Base-by-base conservation (phyloP, 2,329 filamentous ascomycete genomes). In the Zasmidium cellare region DNA sequence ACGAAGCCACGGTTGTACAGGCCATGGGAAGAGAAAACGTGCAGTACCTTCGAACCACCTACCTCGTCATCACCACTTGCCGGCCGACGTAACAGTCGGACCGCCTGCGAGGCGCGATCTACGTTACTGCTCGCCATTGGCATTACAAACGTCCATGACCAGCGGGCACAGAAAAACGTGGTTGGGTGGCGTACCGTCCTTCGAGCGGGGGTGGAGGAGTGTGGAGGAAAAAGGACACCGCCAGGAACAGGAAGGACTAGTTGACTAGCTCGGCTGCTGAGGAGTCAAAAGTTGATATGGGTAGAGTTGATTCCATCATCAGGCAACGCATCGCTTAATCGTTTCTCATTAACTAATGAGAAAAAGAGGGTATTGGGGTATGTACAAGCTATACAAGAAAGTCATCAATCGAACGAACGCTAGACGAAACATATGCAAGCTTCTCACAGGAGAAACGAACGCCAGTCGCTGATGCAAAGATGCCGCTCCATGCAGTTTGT, bases 341-440 rank as follows among this genome's bases (percentile, higher is more conserved):
- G 31, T 52, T 52, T 19, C 50, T 52, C 35, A 14, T 52, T 28
- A 28, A 19, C 35, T 55, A 20, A n/a, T 31, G 14, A 11, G 18
- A 23, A 56, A 23, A 44, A n/a, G n/a, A n/a, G n/a, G n/a, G n/a
- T n/a, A n/a, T n/a, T n/a, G n/a, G 48, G 50, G 38, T 52, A 52
- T 57, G 1, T 48, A 57, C 48, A 57, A n/a, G 45, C 44, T 44
- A 38, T 52, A 53, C 54, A 56, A 56, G 51, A 53, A 51, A 38
- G 54, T 44, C 46, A 28, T 52, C 23, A 46, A 18, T 22, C 7
- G 46, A 49, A 49, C 7, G 46, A 49, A 49, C 46, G 25, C 22
- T 55, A 6, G 18, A 19, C 25, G 25, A 24, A 14, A 55, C 20
- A 44, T 28, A 45, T 18, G 35, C 31, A 44, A 18, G 25, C 25